Percentiles rank a stretch among this genome's conserved stretches.
Conservation (phyloP, 2,329 filamentous ascomycete species). For the Diaporthe amygdali region DNA sequence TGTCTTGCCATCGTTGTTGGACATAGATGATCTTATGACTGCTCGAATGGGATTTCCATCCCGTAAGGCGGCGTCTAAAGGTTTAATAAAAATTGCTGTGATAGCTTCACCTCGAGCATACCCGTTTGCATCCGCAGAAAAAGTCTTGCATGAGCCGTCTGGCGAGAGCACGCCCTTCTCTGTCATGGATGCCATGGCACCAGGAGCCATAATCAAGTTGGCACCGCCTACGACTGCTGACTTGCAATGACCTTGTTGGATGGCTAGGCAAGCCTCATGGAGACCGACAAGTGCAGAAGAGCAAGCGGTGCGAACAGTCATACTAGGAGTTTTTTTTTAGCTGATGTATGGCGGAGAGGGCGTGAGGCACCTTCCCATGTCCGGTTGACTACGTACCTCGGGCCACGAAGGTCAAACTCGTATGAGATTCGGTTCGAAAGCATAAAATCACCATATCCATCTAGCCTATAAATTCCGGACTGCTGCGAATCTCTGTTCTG, state of each 20-base stretch:
- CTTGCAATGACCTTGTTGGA: slow-evolving; percentile 33
- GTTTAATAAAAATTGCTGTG: slow-evolving; percentile 60
- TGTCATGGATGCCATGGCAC: slow-evolving; percentile 29
- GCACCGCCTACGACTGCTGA: slow-evolving; percentile 33
- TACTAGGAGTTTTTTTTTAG: slow-evolving; percentile 35
- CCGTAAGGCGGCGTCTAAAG: slow-evolving; percentile 22
- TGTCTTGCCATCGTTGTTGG: slow-evolving; percentile 60
- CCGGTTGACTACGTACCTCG: slow-evolving; percentile 37
- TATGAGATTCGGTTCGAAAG: slow-evolving; percentile 34
- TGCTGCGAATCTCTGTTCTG: neutral
- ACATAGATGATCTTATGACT: slow-evolving; percentile 54
- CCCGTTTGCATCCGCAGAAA: slow-evolving; percentile 48
- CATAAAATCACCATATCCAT: neutral
- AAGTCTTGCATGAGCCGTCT: slow-evolving; percentile 30
- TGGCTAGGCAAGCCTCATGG: slow-evolving; percentile 37
- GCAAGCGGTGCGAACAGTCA: slow-evolving; percentile 29
- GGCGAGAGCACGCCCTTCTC: slow-evolving; percentile 28
- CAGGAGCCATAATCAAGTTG: slow-evolving; percentile 34
- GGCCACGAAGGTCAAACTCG: slow-evolving; percentile 35
- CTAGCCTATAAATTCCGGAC: slow-evolving; percentile 37
- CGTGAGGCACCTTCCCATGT: slow-evolving; percentile 35
- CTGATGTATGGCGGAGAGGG: slow-evolving; percentile 33
- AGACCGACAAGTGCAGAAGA: slow-evolving; percentile 38
- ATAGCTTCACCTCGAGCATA: slow-evolving; percentile 67
- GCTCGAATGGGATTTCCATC: slow-evolving; percentile 56